Percentiles rank a stretch among this genome's conserved stretches.
Evolutionary conservation across 169 alveolate species (phyloP).

Genomic region (Cryptosporidium bovis): DNA sequence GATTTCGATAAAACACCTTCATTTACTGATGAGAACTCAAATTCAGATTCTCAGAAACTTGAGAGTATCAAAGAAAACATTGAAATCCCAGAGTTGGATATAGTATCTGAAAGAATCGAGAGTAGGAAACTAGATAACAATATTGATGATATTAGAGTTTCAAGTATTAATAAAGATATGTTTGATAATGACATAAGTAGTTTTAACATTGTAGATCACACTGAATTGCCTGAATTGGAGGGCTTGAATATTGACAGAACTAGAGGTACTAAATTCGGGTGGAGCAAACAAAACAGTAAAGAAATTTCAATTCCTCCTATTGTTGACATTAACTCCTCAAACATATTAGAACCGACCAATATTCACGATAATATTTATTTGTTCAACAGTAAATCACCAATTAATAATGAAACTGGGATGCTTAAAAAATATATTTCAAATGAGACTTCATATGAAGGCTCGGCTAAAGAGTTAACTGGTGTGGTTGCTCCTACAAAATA

Average conservation of each 20-base stretch:
- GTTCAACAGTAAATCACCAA: neutral
- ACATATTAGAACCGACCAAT: no score
- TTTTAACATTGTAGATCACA: neutral
- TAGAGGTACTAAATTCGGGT: no score
- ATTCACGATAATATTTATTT: no score
- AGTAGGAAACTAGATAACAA: neutral
- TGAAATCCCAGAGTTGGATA: neutral
- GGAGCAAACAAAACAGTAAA: no score
- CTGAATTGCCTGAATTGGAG: no score
- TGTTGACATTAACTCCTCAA: no score
- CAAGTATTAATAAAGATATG: neutral
- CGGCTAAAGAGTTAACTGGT: no score
- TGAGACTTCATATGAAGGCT: no score
- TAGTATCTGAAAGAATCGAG: neutral
- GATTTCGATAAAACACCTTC: constrained; percentile 56
- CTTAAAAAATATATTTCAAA: neutral
- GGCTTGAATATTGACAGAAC: no score
- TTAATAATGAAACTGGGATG: neutral
- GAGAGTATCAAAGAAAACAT: neutral
- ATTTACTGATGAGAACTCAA: neutral
- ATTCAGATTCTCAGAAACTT: neutral
- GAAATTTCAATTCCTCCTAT: no score
- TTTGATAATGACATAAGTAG: neutral
- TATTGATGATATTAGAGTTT: neutral
- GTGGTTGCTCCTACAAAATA: no score